Base-by-base conservation (phyloP, 2,329 filamentous ascomycete species). In the Aspergillus intermedius region DNA sequence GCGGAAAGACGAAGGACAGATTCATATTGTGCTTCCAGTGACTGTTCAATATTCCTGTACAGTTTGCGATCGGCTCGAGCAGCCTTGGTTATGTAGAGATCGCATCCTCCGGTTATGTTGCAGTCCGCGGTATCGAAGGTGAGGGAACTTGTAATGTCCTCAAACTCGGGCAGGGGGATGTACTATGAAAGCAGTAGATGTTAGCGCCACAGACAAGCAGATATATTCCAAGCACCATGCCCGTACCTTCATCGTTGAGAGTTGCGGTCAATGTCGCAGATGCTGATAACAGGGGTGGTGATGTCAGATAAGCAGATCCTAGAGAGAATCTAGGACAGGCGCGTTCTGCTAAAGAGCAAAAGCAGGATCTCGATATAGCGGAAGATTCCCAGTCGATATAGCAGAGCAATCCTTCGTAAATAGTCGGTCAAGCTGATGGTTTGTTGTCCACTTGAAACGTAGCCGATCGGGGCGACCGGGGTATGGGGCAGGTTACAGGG, bases 81-180 rank as follows among this genome's bases (percentile, higher is more conserved):
- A 25, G 93, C 91, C 72, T 98, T 98, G 22, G 91, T 96, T 8
- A 91, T 97, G 76, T 96, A 98, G 15, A 97, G 79, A 69, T 98
- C 93, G 77, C 91, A 97, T 56, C 88, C 88, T 60, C 93, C 93
- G 23, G 90, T 86, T 52, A 98, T 87, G 59, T 91, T 88, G 65
- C 89, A 91, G 67, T 97, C 91, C 45, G 87, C 83, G 1, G 91
- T 96, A 62, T 93, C 88, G 76, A 97, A 97, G 67, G 95, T 97
- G 65, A 98, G 83, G 54, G 91, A 88, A 73, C 86, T 86, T 52
- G 90, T 91, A 58, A 97, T 87, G 69, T 87, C 83, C 70, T 97
- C 91, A 66, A 97, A 91, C 58, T 94, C 87, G 70, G 84, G 85
- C 54, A 95, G 81, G 52, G 91, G 90, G 62, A 98, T 79, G 71